A percentile compares a stretch with the other conserved stretches of the same genome.
Conservation (phyloP, 352 stramenopile genomes). For the Globisporangium middletonii region DNA sequence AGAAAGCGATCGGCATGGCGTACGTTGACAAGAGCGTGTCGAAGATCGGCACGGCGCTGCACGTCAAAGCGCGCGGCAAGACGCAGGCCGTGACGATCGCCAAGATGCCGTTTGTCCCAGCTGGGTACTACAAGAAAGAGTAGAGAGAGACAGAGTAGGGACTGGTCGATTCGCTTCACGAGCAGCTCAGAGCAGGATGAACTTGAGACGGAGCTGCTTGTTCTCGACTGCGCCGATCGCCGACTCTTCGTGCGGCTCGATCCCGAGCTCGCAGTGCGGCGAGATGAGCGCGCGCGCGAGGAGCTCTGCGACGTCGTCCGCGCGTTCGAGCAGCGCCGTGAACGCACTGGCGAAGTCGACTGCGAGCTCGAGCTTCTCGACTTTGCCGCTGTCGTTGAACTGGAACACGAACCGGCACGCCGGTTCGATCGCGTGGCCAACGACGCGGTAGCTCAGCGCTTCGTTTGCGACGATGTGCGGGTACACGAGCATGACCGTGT, state of each 20-base stretch:
- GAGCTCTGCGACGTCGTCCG: constrained; percentile 25
- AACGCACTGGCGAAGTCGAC: constrained; percentile 60
- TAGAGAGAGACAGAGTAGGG: not conserved
- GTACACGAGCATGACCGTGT: constrained; percentile 68
- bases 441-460: constrained; percentile 35
- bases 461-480: constrained; percentile 56
- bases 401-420: constrained; percentile 41
- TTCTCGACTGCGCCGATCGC: constrained; percentile 28
- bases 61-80: constrained; percentile 95
- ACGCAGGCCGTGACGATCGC: constrained; percentile 90
- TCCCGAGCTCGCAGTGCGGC: constrained; percentile 43
- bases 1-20: constrained; percentile 97
- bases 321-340: constrained; percentile 29
- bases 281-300: constrained; percentile 48
- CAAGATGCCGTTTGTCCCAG: constrained; percentile 98
- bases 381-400: constrained; percentile 42
- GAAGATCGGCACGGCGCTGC: constrained; percentile 93
- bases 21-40: constrained; percentile 91
- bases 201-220: constrained; percentile 72
- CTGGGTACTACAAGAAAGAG: constrained; percentile 92
- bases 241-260: constrained; percentile 41
- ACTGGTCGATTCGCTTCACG: too few species aligned
- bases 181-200: constrained; percentile 40
- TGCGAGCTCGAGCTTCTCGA: constrained; percentile 48
- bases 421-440: constrained; percentile 57